Evolutionary conservation across 2,329 filamentous ascomycete genomes (phyloP), one percentile per base, ranked within the genome.

Genomic region (Aureobasidium sp.): DNA sequence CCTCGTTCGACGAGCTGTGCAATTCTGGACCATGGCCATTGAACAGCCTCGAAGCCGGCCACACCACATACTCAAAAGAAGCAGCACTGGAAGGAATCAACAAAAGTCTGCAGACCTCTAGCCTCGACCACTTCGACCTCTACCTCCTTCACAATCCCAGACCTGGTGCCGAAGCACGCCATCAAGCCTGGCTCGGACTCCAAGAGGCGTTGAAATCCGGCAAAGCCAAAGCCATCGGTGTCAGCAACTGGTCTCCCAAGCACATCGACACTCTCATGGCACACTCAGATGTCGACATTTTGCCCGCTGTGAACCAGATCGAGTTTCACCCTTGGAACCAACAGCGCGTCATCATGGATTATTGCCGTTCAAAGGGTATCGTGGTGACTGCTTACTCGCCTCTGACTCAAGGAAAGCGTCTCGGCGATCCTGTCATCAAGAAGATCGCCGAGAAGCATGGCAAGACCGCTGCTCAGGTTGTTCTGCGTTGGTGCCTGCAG

Each of bases 401-500:
- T 1, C 78, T 85, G 23, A 82, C 83, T 15, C 76, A 81, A 38
- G 89, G 87, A 54, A 76, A 86, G 74, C 84, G 88, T 63, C 84
- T 85, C 64, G 83, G 84, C 43, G 86, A 92, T 63, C 75, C 81
- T 64, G 81, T 80, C 17, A 76, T 92, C 25, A 77, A 80, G 61
- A 77, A 77, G 15, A 73, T 93, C 60, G 83, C 84, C 0, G 76
- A 84, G 66, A 90, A 89, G 74, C 82, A 92, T 70, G 78, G 78
- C 64, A 89, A 86, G 74, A 82, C 82, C 5, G 81, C 86, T 63
- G 87, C 87, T 11, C 90, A 94, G 78, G 74, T 94, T 10, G 74
- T 95, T 65, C 74, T 94, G 58, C 81, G 89, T 63, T 95, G 89
- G 81, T 88, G 86, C 65, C 71, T 94, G 73, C 88, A 95, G 73